These are phyloP conservation scores for Trametes cubensis DNA, from an alignment of 768 basidiomycete species.

Conservation along the genomic window DNA sequence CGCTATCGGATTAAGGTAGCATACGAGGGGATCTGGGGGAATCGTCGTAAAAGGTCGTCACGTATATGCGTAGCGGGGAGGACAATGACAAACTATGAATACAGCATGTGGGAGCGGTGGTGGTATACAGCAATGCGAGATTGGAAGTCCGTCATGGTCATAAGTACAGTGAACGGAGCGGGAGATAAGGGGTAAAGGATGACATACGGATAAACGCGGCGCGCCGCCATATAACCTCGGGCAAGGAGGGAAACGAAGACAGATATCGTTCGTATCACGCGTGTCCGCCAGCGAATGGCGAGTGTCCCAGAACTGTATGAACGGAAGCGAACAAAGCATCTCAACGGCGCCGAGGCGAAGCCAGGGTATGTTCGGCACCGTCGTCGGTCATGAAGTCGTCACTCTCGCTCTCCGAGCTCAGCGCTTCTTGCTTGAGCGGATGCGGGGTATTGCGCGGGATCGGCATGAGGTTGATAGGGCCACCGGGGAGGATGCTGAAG, in stretches of 20 bases:
- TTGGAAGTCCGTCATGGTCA: conserved; percentile 26
- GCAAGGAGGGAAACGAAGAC: conserved; percentile 4
- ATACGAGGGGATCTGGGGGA: conserved; percentile 33
- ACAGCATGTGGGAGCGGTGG: conserved; percentile 36
- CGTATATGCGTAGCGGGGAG: conserved; percentile 24
- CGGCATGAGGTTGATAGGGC: conserved; percentile 51
- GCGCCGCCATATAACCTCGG: conserved; percentile 14
- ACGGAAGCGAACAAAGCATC: conserved; percentile 12
- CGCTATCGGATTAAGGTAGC: conserved; percentile 38
- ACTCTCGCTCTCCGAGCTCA: conserved; percentile 71
- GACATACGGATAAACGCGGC: conserved; percentile 17
- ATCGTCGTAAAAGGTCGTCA: conserved; percentile 36
- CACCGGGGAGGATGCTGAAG: conserved; percentile 75
- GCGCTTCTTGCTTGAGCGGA: conserved; percentile 57
- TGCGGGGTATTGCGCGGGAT: conserved; percentile 43
- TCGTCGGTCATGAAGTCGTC: conserved; percentile 39
- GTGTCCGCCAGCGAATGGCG: conserved; percentile 13
- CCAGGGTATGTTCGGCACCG: conserved; percentile 27
- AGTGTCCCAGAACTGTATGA: conserved; percentile 16
- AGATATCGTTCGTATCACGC: conserved; percentile 18
- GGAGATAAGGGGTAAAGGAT: conserved; percentile 10
- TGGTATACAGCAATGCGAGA: conserved; percentile 36
- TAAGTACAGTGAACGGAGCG: conserved; percentile 23
- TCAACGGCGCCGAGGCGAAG: conserved; percentile 25
- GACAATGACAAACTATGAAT: conserved; percentile 43